Evolutionary conservation across 148 eudicot species (phyloP).

Genomic region (Chenopodium berlandieri): DNA sequence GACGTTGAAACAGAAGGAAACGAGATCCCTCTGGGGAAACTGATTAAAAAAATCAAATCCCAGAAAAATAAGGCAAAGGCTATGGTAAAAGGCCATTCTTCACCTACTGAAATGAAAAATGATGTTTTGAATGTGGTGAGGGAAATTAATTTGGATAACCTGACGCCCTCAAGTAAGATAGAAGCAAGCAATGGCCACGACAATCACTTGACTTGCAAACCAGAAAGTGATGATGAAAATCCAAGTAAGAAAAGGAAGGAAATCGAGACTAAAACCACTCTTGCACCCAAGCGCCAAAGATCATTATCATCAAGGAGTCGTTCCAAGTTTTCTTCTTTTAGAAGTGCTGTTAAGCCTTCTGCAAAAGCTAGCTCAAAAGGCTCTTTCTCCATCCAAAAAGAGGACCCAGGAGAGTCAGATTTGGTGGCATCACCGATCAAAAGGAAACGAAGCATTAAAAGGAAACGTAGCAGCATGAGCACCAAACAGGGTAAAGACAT

Average conservation of each 20-base stretch:
- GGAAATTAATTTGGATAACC: conserved; percentile 68
- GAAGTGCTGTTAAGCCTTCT: conserved; percentile 32
- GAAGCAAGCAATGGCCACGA: conserved; percentile 71
- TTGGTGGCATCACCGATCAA: conserved; percentile 42
- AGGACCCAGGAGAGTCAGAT: conserved; percentile 42
- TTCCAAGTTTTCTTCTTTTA: conserved; percentile 30
- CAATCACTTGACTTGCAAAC: conserved; percentile 23
- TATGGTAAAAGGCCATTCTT: conserved; percentile 40
- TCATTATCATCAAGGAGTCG: conserved; percentile 48
- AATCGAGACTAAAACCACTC: conserved; percentile 40
- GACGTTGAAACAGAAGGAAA: conserved; percentile 76
- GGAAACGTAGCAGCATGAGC: conserved; percentile 38
- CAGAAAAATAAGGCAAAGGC: conserved; percentile 68
- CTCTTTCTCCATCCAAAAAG: conserved; percentile 33
- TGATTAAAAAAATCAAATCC: conserved; percentile 79
- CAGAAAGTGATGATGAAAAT: conserved; percentile 30
- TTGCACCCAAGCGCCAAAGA: conserved; percentile 76
- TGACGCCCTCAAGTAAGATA: conserved; percentile 48
- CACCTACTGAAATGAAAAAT: conserved; percentile 39
- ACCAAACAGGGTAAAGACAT: conserved; percentile 36
- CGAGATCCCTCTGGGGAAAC: conserved; percentile 83
- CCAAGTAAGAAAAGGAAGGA: conserved; percentile 50
- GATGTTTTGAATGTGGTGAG: conserved; percentile 75
- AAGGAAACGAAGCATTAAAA: conserved; percentile 43
- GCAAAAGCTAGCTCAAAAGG: conserved; percentile 36